Conservation (phyloP, 768 basidiomycete genomes). For the Lactifluus echinatus region DNA sequence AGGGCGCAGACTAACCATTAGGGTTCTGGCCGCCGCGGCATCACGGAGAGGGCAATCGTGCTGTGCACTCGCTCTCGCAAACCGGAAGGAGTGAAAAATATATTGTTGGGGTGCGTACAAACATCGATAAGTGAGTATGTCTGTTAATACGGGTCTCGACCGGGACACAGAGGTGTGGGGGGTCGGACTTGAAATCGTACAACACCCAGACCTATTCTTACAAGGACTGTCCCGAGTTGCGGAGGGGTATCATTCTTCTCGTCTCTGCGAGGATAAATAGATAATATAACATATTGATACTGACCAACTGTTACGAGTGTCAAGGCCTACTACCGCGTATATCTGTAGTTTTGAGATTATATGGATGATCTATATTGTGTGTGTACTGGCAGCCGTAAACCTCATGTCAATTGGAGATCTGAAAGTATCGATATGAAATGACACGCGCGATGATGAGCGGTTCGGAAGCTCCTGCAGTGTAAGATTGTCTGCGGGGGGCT, state of each 20-base stretch:
- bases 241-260: background rate
- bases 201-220: background rate
- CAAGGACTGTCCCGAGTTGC: background rate
- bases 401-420: conserved; percentile 3
- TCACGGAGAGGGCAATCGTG: too few relatives aligned
- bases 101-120: too few relatives aligned
- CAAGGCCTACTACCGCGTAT: background rate
- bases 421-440: background rate
- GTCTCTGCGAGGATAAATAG: background rate
- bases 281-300: background rate
- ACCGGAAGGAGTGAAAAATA: too few relatives aligned
- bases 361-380: background rate
- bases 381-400: too few relatives aligned
- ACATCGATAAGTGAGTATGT: too few relatives aligned
- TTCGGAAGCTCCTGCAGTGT: background rate
- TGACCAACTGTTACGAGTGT: background rate
- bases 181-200: background rate
- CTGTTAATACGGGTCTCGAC: too few relatives aligned
- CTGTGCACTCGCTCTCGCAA: too few relatives aligned
- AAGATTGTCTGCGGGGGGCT: background rate
- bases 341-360: background rate
- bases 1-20: too few relatives aligned
- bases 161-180: too few relatives aligned
- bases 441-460: background rate
- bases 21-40: too few relatives aligned